Evolutionary conservation across 805 yeast genomes (phyloP), one percentile per base, ranked within the genome.

Genomic region (Ogataea dorogensis): DNA sequence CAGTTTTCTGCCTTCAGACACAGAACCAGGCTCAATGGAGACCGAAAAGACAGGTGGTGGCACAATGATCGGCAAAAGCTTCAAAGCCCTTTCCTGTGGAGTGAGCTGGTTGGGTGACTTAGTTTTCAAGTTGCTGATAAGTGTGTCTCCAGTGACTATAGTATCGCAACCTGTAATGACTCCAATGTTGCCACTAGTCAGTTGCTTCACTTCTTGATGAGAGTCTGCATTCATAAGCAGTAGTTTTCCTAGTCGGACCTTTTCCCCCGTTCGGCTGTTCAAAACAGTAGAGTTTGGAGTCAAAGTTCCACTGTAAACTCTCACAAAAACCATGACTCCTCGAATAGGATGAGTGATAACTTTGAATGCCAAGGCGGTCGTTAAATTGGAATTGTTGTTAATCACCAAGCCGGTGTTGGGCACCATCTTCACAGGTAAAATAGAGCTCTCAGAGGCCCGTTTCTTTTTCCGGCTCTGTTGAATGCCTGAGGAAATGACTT

Each of bases 41-140:
- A 91, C 79, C 43, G 88, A 82, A 59, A 91, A 93, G 5, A 93
- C 93, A 0, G 98, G 95, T 1, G 96, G 95, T 1, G 98, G 98
- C 1, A 86, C 73, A 0, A 64, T 71, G 23, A 91, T 91, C 0
- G 97, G 95, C 39, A 81, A 71, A 19, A 89, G 71, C 10, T 67
- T 63, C 22, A 82, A 65, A 2, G 64, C 49, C 33, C 67, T 65
- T 19, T 74, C 63, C 1, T 74, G 71, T 16, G 49, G 40, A 3
- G 43, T 17, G 7, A 60, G 33, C 5, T 49, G 46, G 9, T 29
- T 39, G 1, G 46, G 19, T 38, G 71, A 77, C 44, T 70, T 77
- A 36, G 73, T 71, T 11, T 67, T 48, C 0, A 74, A 70, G 54
- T 80, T 81, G 1, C 82, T 70, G 8, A 89, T 73, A 3, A 93